Evolutionary conservation across 169 alveolate species (phyloP), one percentile per base, ranked within the genome.

Genomic region (Cryptosporidium canis): DNA sequence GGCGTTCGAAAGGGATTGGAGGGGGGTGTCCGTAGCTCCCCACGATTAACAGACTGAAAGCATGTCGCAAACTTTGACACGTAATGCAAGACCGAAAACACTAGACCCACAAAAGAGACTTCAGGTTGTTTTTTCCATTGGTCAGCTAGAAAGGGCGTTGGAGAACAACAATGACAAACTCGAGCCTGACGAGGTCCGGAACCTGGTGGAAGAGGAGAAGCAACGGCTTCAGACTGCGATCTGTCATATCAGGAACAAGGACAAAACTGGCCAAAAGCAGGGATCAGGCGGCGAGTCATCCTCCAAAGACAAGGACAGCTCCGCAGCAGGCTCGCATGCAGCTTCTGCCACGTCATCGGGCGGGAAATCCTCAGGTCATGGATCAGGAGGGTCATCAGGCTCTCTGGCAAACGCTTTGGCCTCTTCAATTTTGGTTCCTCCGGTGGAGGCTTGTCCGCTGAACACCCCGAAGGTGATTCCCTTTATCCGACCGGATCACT

Each of bases 401-500:
- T 35, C 68, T 61, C 27, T 9, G 27, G n/a, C 68, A 16, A 29
- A 44, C 27, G 31, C 29, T n/a, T 44, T 77, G 21, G 33, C 63
- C 14, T 58, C 87, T 8, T 56, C 87, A 18, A 77, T 77, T 56
- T 16, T 77, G 33, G 72, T 77, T n/a, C 87, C 87, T 56, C 87
- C 87, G 8, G 87, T 77, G 21, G 87, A 77, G n/a, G 56, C 58
- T 33, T 77, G 77, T 31, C 87, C 87, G 21, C 31, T 77, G 16
- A 61, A 77, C 24, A 64, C 39, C 24, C 64, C 68, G 11, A 77
- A 61, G 45, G 21, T 63, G 35, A 56, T 37, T 16, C 45, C 51
- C 11, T 77, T 77, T 61, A 56, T 37, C 33, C 90, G 92, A 41
- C 96, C 96, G 35, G 71, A 91, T 1, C 93, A 91, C 58, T 94